Percentiles rank a stretch among this genome's conserved stretches.
Conservation (phyloP, 1,139 yeast species). For the Saccharomyces hybrid region DNA sequence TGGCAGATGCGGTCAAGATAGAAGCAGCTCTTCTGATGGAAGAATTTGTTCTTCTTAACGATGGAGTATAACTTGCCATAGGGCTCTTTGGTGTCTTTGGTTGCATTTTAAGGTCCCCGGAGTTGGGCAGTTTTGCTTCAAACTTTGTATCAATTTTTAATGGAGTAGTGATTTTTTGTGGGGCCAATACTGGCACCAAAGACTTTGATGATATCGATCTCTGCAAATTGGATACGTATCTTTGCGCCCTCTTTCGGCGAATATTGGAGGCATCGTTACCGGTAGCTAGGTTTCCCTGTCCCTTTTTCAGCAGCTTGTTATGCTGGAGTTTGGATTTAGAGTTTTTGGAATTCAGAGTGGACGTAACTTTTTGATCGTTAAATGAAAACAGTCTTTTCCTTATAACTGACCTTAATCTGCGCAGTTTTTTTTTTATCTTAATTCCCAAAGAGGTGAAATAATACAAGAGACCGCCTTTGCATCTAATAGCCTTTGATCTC, state of each 20-base stretch:
- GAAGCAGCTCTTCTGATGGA: conserved; percentile 34
- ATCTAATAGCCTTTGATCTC: conserved; percentile 30
- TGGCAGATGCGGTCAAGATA: conserved; percentile 15
- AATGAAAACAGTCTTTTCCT: conserved; percentile 13
- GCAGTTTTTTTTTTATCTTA: conserved; percentile 17
- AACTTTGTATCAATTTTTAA: not conserved
- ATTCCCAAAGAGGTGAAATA: conserved; percentile 24
- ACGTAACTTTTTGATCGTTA: not conserved
- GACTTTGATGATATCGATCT: conserved; percentile 23
- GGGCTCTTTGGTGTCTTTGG: not conserved
- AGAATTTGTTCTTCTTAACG: conserved; percentile 31
- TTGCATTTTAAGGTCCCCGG: not conserved
- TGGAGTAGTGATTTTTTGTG: not conserved
- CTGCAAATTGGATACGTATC: conserved; percentile 26
- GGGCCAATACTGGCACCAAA: conserved; percentile 13
- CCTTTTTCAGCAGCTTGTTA: conserved; percentile 1
- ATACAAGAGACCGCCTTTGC: conserved; percentile 30
- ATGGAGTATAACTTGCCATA: conserved; percentile 10
- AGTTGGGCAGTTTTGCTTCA: not conserved
- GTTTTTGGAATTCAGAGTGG: conserved; percentile 1
- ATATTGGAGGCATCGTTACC: conserved; percentile 16
- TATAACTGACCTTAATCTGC: conserved; percentile 14
- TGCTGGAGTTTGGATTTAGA: conserved; percentile 2
- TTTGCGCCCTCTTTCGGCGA: conserved; percentile 26
- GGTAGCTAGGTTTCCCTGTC: conserved; percentile 5